Evolutionary conservation across 2,329 filamentous ascomycete species (phyloP), one percentile per base, ranked within the genome.

Genomic region (Mariannaea elegans): DNA sequence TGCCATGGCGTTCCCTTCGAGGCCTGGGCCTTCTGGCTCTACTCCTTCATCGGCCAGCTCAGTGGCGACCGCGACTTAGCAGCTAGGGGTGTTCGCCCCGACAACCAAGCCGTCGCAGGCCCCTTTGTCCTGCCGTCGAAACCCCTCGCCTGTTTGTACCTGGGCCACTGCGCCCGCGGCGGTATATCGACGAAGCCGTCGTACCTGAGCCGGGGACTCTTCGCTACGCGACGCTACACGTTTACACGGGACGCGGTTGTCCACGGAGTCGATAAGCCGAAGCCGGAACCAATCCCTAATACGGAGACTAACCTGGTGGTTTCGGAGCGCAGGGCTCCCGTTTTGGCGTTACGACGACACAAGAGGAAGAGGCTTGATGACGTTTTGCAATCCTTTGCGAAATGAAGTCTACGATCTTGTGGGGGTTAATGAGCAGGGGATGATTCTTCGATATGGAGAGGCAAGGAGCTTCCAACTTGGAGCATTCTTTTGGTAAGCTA

Each of bases 11-110:
- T 73, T 4, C 70, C 74, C 2, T 79, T 78, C 32, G 77, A 79
- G 56, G 60, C 72, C 2, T 79, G 77, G 76, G 76, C 74, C 1
- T 80, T 80, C 46, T 80, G 78, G 77, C 64, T 79, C 3, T 78
- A 77, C 60, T 72, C 76, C 5, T 71, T 79, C 46, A 70, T 79
- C 9, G 78, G 77, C 2, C 77, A 80, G 44, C 65, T 79, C 4
- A 71, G 67, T 16, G 57, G 68, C 7, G 76, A 80, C 53, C 48
- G 57, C 3, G 78, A 80, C 61, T 61, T 80, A 18, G 61, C 62
- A 14, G 49, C 54, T 9, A 54, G 56, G 0, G 71, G 67, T 1
- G 47, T 70, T 7, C 44, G 45, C 3, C 34, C 65, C 3, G 54
- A 68, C 16, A 58, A 58, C 3, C 76, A 77, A 46, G 70, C 75